Conservation (phyloP, 75 land plant genomes). For the Sequoia sempervirens region DNA sequence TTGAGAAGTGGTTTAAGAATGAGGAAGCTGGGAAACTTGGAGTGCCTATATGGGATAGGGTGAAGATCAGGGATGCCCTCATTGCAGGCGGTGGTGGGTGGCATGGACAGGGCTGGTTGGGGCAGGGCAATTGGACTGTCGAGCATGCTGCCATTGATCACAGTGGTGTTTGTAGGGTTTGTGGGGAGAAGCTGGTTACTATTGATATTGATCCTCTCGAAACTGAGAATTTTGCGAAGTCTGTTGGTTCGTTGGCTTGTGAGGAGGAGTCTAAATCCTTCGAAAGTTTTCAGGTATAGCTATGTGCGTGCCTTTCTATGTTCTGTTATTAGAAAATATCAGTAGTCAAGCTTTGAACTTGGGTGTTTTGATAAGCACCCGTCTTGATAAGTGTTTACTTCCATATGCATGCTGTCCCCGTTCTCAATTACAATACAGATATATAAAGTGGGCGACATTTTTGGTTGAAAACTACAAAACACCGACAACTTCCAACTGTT, state of each 20-base stretch:
- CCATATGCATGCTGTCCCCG: too few species aligned
- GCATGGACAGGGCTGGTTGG: constrained; percentile 98
- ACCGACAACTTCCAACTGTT: too few species aligned
- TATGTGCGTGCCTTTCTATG: not conserved
- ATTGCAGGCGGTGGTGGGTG: constrained; percentile 85
- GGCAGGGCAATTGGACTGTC: constrained; percentile 71
- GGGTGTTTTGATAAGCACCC: too few species aligned
- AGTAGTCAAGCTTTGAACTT: too few species aligned
- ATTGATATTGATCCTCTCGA: constrained; percentile 92
- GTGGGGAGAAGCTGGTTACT: constrained; percentile 71
- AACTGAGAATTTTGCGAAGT: constrained; percentile 84
- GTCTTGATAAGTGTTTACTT: too few species aligned
- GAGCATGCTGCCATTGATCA: constrained; percentile 35
- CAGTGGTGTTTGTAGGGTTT: constrained; percentile 59
- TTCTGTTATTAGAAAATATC: not conserved
- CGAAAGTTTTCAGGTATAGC: constrained; percentile 61
- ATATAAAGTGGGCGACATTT: too few species aligned
- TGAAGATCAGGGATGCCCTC: constrained; percentile 34
- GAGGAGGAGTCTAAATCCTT: constrained; percentile 63
- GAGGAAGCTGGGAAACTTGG: constrained; percentile 47
- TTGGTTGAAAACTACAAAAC: too few species aligned
- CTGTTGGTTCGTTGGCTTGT: constrained; percentile 68
- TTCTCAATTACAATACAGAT: too few species aligned
- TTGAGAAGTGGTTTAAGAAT: constrained; percentile 74
- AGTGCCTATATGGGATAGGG: constrained; percentile 40